Evolutionary conservation across 169 alveolate species (phyloP).

Genomic region (Eimeria praecox): DNA sequence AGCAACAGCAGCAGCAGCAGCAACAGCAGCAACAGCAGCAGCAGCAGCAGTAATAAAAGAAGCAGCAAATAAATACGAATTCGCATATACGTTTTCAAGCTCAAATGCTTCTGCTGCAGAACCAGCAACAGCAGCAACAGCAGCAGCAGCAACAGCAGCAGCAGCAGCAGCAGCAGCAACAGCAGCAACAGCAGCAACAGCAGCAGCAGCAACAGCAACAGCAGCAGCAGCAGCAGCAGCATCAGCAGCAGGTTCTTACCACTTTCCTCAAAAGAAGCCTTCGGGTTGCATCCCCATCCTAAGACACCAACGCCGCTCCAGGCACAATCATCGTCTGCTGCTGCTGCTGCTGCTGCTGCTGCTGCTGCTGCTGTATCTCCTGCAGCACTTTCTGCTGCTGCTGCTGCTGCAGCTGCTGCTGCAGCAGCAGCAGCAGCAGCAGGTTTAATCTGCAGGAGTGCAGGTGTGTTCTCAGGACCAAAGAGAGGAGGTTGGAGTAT

Average conservation of each 20-base stretch:
- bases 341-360: conserved; percentile 28
- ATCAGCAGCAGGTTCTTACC: not conserved
- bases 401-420: conserved; percentile 23
- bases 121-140: not conserved
- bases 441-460: no score
- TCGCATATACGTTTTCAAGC: no score
- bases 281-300: conserved; percentile 38
- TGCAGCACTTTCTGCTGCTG: conserved; percentile 24
- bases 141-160: not conserved
- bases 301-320: conserved; percentile 30
- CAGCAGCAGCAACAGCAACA: not conserved
- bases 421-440: conserved; percentile 24
- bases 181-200: not conserved
- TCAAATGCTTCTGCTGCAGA: no score
- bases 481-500: conserved; percentile 5
- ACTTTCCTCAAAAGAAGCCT: conserved; percentile 32
- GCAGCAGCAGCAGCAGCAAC: not conserved
- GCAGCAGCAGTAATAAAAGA: not conserved
- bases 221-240: not conserved
- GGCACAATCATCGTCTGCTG: conserved; percentile 7
- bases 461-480: conserved; percentile 15
- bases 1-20: not conserved
- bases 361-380: conserved; percentile 47
- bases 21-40: not conserved
- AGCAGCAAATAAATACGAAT: no score